phyloP scores from a whole-genome alignment of 768 basidiomycete species.

The Lanmaoa pseudosensibilis region DNA sequence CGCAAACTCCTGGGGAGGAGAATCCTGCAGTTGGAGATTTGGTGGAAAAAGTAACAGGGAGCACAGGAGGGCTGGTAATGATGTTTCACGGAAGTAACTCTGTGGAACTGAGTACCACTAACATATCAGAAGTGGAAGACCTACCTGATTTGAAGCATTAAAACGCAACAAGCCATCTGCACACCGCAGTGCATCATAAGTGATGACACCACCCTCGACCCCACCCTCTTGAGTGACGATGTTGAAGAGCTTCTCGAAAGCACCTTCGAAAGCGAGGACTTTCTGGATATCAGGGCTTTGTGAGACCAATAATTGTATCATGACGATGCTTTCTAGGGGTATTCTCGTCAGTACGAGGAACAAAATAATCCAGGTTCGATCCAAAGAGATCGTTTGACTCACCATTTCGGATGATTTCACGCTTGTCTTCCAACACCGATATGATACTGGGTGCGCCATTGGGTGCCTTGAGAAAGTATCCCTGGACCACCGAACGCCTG shows the following conservation, averaged over 20 bases:
- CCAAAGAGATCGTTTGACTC: constrained; percentile 22
- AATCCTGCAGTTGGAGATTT: constrained; percentile 53
- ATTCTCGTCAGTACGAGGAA: constrained; percentile 9
- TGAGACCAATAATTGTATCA: constrained; percentile 77
- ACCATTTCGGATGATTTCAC: constrained; percentile 91
- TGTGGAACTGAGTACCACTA: constrained; percentile 36
- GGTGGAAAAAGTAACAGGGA: constrained; percentile 72
- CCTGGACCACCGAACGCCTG: constrained; percentile 77
- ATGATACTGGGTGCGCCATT: constrained; percentile 75
- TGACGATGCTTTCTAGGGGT: constrained; percentile 71
- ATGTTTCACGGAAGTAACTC: constrained; percentile 95
- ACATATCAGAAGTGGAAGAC: constrained; percentile 10
- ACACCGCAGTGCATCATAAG: constrained; percentile 82
- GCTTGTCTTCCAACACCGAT: constrained; percentile 75
- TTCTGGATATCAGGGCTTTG: constrained; percentile 96
- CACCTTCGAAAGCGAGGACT: constrained; percentile 93
- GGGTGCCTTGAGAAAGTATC: constrained; percentile 86
- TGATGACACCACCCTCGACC: constrained; percentile 84
- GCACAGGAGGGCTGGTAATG: constrained; percentile 65
- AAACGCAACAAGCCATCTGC: constrained; percentile 86
- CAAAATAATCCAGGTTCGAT: not conserved
- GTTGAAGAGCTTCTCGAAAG: constrained; percentile 92
- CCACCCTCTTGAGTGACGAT: constrained; percentile 88
- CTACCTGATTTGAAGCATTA: constrained; percentile 92
- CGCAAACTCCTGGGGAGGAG: constrained; percentile 85